Conservation (phyloP, 179 eudicot genomes). For the Actinidia chinensis region DNA sequence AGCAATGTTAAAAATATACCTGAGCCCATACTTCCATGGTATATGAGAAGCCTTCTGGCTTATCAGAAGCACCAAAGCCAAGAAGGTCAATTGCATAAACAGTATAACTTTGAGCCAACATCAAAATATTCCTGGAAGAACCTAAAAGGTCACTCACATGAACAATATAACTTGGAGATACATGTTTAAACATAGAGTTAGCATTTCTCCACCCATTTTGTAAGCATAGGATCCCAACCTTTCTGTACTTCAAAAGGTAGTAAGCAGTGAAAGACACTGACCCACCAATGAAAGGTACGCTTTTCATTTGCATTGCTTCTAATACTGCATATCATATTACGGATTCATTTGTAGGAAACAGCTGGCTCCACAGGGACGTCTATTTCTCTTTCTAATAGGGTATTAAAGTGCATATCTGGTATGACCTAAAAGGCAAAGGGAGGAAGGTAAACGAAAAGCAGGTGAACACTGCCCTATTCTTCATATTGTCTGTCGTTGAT, state of each 20-base stretch:
- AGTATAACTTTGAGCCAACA: conserved; percentile 53
- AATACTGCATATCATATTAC: background rate
- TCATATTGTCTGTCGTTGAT: too few species aligned
- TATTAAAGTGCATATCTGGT: too few species aligned
- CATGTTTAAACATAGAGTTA: background rate
- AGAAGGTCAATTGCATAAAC: conserved; percentile 91
- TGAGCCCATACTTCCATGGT: conserved; percentile 88
- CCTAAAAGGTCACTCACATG: conserved; percentile 10
- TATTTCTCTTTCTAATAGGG: too few species aligned
- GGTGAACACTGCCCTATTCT: too few species aligned
- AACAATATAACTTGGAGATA: background rate
- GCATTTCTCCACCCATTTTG: background rate
- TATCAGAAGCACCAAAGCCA: conserved; percentile 93
- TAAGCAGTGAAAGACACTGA: background rate
- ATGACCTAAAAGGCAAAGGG: too few species aligned
- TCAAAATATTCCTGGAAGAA: conserved; percentile 63
- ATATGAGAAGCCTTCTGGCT: conserved; percentile 73
- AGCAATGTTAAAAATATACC: conserved; percentile 36
- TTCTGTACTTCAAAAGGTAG: background rate
- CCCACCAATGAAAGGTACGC: background rate
- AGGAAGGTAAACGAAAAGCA: too few species aligned
- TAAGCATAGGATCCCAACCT: background rate
- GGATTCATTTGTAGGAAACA: background rate
- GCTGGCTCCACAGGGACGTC: background rate
- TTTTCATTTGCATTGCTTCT: background rate